phyloP scores from a whole-genome alignment of 129 eudicot species.

The Glebionis coronaria region DNA sequence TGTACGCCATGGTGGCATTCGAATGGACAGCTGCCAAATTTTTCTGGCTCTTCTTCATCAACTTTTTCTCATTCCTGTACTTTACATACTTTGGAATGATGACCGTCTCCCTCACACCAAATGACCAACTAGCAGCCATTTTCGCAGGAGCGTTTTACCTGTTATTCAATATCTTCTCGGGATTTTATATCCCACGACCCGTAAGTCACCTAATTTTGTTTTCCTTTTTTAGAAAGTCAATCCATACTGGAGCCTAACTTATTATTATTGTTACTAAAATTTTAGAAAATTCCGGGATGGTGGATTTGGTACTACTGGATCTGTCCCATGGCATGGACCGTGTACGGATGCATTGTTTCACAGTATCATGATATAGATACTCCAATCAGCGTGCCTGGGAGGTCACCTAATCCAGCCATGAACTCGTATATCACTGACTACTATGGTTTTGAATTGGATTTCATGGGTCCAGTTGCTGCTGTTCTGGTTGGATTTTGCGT shows the following conservation, averaged over 20 bases:
- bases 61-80: conserved; percentile 65
- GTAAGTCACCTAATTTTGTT: conserved; percentile 38
- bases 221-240: too few species aligned
- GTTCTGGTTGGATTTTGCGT: too few species aligned
- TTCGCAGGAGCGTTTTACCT: conserved; percentile 67
- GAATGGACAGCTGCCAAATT: conserved; percentile 73
- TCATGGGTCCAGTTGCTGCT: too few species aligned
- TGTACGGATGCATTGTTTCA: too few species aligned
- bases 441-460: too few species aligned
- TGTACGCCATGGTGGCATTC: conserved; percentile 71
- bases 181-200: conserved; percentile 72
- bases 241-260: neutral
- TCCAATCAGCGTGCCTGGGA: too few species aligned
- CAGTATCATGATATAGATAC: too few species aligned
- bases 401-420: too few species aligned
- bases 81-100: conserved; percentile 85
- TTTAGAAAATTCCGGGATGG: conserved; percentile 33
- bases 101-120: conserved; percentile 79
- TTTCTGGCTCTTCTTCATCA: conserved; percentile 62
- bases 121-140: conserved; percentile 70
- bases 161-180: conserved; percentile 70
- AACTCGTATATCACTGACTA: too few species aligned
- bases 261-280: neutral
- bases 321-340: too few species aligned
- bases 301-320: too few species aligned